Evolutionary conservation across 345 rosid species (phyloP), one percentile per base, ranked within the genome.

Genomic region (Citrus medica): DNA sequence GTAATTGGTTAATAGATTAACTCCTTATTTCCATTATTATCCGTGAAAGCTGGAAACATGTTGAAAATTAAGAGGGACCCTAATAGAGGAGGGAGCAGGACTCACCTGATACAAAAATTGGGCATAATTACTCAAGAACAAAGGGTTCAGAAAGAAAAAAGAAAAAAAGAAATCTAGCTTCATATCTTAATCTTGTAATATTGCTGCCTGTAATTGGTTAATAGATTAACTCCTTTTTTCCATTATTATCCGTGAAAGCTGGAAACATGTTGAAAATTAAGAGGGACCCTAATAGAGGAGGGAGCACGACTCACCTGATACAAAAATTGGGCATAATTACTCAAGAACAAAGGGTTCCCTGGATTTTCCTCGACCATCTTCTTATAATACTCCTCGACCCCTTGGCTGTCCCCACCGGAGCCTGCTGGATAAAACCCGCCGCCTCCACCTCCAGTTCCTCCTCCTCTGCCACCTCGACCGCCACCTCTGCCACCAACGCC

Each of bases 251-350:
- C 58, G 7, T 53, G 58, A 53, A 53, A 53, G 7, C 22, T 19
- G 22, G 58, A 17, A 53, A 5, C 58, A 17, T 53, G 22, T 17
- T 53, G 58, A 53, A 53, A 53, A 53, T 53, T 6, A 62, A 61
- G 2, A 27, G 7, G 5, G 35, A 27, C 27, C 19, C 30, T 17
- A 63, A 21, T 21, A 14, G 9, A 35, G 4, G 51, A 21, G 68
- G 58, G 58, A 4, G 6, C 19, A 16, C 9, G 67, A 46, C 78
- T 80, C 65, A 87, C 93, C 89, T 91, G 84, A 61, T 85, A 82
- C 64, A 88, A 67, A 76, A 86, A 90, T 27, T 85, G 86, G 60
- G 93, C 95, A 86, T 90, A 88, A 77, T 92, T 92, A 77, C 90
- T 68, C 58, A 88, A 55, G 48, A 88, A 81, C 84, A 90, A 81